phyloP scores from a whole-genome alignment of 257 asterid species.

The Plantago ovata region DNA sequence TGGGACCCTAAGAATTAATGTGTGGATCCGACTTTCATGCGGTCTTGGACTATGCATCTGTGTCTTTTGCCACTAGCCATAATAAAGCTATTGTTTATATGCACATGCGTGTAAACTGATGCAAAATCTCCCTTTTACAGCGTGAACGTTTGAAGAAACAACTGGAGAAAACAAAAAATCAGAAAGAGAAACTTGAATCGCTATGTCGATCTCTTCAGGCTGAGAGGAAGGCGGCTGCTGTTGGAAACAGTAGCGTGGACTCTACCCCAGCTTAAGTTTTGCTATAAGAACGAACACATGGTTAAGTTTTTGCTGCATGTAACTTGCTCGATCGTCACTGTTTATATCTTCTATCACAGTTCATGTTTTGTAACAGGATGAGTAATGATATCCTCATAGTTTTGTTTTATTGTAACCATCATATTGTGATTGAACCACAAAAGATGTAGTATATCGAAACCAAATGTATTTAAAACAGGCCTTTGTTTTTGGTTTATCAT shows the following conservation, averaged over 20 bases:
- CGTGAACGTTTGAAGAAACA: conserved; percentile 89
- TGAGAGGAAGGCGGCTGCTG: conserved; percentile 64
- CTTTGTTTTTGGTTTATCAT: too few relatives aligned
- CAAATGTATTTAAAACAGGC: background rate
- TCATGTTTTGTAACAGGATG: conserved; percentile 2
- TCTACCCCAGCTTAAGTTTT: conserved; percentile 29
- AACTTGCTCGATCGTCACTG: background rate
- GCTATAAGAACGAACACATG: conserved; percentile 12
- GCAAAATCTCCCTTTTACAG: conserved; percentile 36
- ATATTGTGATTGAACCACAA: background rate
- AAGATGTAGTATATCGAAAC: background rate
- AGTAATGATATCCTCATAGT: background rate
- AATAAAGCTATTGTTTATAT: background rate
- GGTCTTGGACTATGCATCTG: too few relatives aligned
- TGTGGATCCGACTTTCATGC: too few relatives aligned
- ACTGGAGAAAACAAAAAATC: conserved; percentile 77
- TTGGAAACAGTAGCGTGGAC: conserved; percentile 37
- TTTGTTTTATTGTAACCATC: background rate
- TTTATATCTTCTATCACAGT: background rate
- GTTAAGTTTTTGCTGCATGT: conserved; percentile 21
- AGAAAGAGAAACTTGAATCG: conserved; percentile 87
- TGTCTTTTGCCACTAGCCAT: background rate
- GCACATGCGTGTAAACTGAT: background rate
- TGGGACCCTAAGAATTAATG: too few relatives aligned
- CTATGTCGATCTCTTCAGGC: conserved; percentile 94